Evolutionary conservation across 192 early-diverging fungal species (phyloP).

Genomic region (Coemansia aciculifera): DNA sequence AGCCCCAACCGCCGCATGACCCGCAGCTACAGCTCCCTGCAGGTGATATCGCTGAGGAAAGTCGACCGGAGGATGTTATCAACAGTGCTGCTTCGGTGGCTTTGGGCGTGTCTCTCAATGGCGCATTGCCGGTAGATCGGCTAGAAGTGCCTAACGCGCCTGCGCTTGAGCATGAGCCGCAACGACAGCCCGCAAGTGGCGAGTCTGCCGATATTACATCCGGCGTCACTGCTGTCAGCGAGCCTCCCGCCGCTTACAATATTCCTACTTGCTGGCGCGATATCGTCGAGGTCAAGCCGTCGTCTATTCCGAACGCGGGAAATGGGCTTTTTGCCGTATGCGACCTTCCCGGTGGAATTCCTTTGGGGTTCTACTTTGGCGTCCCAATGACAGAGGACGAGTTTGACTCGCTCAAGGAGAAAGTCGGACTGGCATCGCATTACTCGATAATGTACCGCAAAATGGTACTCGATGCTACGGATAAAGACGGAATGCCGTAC

Average conservation of each 20-base stretch:
- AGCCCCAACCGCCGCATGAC: not conserved
- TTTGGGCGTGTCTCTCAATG: not conserved
- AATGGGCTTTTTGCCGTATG: slow-evolving; percentile 73
- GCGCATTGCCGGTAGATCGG: not conserved
- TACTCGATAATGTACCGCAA: slow-evolving; percentile 90
- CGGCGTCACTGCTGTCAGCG: not conserved
- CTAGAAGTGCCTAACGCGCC: not conserved
- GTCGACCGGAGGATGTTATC: not conserved
- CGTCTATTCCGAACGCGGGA: slow-evolving; percentile 69
- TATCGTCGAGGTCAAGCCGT: slow-evolving; percentile 63
- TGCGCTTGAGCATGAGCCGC: not conserved
- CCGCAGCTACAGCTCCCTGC: not conserved
- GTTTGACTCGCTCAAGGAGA: slow-evolving; percentile 85
- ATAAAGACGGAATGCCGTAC: slow-evolving; percentile 75
- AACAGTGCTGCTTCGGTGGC: not conserved
- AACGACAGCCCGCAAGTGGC: not conserved
- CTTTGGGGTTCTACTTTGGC: slow-evolving; percentile 92
- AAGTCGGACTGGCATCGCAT: slow-evolving; percentile 72
- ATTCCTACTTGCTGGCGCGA: slow-evolving; percentile 63
- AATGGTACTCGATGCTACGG: slow-evolving; percentile 90
- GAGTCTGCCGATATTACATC: not conserved
- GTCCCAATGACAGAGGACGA: slow-evolving; percentile 96
- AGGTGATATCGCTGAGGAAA: not conserved
- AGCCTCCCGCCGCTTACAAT: not conserved
- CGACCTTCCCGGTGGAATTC: slow-evolving; percentile 68